These are phyloP conservation scores for Rosa hybrid DNA, from an alignment of 331 rosid genomes.

Conservation along the genomic window DNA sequence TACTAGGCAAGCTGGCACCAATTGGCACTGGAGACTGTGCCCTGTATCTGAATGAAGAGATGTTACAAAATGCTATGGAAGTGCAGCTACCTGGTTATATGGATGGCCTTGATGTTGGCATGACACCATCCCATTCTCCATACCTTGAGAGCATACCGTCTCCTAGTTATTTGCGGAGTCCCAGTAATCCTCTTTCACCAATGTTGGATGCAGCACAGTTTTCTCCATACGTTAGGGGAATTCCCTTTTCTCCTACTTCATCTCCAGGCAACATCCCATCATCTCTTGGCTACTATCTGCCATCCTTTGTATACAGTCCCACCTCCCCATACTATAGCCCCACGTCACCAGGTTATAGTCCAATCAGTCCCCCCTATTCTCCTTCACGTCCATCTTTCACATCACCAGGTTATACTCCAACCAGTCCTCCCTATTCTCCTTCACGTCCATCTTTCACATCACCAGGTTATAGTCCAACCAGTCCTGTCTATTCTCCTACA, in stretches of 20 bases:
- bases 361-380: conserved; percentile 73
- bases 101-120: conserved; percentile 95
- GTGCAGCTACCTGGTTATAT: conserved; percentile 90
- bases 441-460: conserved; percentile 90
- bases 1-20: conserved; percentile 97
- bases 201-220: conserved; percentile 72
- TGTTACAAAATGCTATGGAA: conserved; percentile 94
- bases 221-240: conserved; percentile 90
- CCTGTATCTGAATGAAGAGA: conserved; percentile 81
- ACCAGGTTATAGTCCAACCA: conserved; percentile 41
- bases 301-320: conserved; percentile 60
- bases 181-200: conserved; percentile 85
- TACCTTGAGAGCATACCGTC: conserved; percentile 89
- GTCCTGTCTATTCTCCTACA: conserved; percentile 54
- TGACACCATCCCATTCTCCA: conserved; percentile 94
- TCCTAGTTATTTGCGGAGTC: conserved; percentile 83
- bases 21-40: conserved; percentile 92
- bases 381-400: conserved; percentile 93
- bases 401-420: conserved; percentile 70
- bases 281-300: conserved; percentile 47
- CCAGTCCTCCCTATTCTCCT: conserved; percentile 76
- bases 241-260: conserved; percentile 81
- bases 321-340: conserved; percentile 82
- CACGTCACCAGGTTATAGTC: conserved; percentile 91
- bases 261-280: conserved; percentile 94